A percentile compares a stretch with the other conserved stretches of the same genome.
These are phyloP conservation scores for Saposhnikovia divaricata DNA, from an alignment of 129 eudicot species.

Conservation along the genomic window DNA sequence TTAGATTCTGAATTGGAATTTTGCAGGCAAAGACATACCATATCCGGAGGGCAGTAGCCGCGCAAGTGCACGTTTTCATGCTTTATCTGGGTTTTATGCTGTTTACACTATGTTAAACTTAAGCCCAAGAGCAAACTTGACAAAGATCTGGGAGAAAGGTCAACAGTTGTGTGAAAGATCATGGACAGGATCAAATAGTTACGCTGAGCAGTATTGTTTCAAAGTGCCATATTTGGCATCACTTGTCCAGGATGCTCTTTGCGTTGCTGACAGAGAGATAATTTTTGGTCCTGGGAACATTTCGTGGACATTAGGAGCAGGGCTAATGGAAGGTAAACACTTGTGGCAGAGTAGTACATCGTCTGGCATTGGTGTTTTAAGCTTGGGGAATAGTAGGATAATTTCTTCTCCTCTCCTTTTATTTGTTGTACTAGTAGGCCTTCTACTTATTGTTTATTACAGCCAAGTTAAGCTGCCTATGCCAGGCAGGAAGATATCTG, in stretches of 20 bases:
- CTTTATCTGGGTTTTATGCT: slow-evolving; percentile 88
- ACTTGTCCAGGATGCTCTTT: slow-evolving; percentile 54
- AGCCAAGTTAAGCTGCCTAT: slow-evolving; percentile 76
- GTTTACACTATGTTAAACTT: slow-evolving; percentile 52
- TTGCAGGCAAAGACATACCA: slow-evolving; percentile 41
- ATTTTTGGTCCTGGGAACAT: slow-evolving; percentile 79
- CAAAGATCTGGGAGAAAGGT: slow-evolving; percentile 58
- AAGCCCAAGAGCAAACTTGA: slow-evolving; percentile 42
- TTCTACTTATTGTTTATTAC: slow-evolving; percentile 48
- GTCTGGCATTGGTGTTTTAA: slow-evolving; percentile 12
- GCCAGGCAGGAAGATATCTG: slow-evolving; percentile 45
- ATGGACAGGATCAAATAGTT: slow-evolving; percentile 35
- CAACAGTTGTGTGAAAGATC: slow-evolving; percentile 47
- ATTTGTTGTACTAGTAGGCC: slow-evolving; percentile 43
- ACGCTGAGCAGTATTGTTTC: slow-evolving; percentile 52
- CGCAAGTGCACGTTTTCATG: slow-evolving; percentile 52
- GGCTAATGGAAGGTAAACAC: slow-evolving; percentile 59
- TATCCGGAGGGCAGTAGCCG: slow-evolving; percentile 20
- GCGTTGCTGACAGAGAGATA: slow-evolving; percentile 48
- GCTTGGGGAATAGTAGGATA: slow-evolving; percentile 20
- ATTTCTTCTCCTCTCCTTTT: slow-evolving; percentile 36
- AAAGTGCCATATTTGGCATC: slow-evolving; percentile 65
- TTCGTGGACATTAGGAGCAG: slow-evolving; percentile 93
- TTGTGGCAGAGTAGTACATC: slow-evolving; percentile 23
- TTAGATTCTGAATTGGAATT: slow-evolving; percentile 3